Evolutionary conservation across 192 early-diverging fungal genomes (phyloP).

Genomic region (Chytriomyces sp.): DNA sequence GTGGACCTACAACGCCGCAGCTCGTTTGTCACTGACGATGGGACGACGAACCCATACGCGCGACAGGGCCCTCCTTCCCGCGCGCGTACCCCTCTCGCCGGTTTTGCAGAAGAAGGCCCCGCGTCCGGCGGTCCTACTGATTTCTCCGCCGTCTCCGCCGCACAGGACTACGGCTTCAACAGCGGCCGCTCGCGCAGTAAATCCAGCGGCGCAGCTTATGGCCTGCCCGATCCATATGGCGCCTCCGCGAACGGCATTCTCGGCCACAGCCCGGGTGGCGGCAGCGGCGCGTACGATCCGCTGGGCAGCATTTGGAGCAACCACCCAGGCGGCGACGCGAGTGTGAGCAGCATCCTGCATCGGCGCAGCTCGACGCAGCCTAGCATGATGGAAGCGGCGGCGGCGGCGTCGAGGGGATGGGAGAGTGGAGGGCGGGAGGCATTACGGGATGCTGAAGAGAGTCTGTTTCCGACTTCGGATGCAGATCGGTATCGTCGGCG

Average conservation of each 20-base stretch:
- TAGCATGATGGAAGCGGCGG: slow-evolving; percentile 28
- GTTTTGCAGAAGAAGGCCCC: slow-evolving; percentile 4
- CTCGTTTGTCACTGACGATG: slow-evolving; percentile 25
- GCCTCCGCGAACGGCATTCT: slow-evolving; percentile 57
- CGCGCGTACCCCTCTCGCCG: slow-evolving; percentile 19
- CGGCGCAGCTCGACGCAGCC: slow-evolving; percentile 61
- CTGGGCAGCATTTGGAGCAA: slow-evolving; percentile 56
- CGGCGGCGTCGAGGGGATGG: too few species aligned
- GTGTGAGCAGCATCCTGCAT: slow-evolving; percentile 44
- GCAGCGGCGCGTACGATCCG: slow-evolving; percentile 52
- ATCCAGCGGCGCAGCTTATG: slow-evolving; percentile 16
- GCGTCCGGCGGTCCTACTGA: too few species aligned
- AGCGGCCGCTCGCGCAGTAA: slow-evolving; percentile 34
- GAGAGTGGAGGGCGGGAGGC: slow-evolving; percentile 45
- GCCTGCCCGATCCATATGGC: slow-evolving; percentile 45
- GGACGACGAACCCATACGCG: not conserved
- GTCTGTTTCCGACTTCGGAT: slow-evolving; percentile 37
- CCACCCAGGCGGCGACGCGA: slow-evolving; percentile 33
- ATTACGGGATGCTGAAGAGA: slow-evolving; percentile 8
- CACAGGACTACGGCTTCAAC: slow-evolving; percentile 18
- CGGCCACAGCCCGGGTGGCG: slow-evolving; percentile 30
- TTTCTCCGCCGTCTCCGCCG: too few species aligned
- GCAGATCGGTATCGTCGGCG: slow-evolving; percentile 54
- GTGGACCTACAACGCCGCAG: slow-evolving; percentile 13
- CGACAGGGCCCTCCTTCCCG: slow-evolving; percentile 9